phyloP scores from a whole-genome alignment of 2,329 filamentous ascomycete species.

The Colletotrichum horii region DNA sequence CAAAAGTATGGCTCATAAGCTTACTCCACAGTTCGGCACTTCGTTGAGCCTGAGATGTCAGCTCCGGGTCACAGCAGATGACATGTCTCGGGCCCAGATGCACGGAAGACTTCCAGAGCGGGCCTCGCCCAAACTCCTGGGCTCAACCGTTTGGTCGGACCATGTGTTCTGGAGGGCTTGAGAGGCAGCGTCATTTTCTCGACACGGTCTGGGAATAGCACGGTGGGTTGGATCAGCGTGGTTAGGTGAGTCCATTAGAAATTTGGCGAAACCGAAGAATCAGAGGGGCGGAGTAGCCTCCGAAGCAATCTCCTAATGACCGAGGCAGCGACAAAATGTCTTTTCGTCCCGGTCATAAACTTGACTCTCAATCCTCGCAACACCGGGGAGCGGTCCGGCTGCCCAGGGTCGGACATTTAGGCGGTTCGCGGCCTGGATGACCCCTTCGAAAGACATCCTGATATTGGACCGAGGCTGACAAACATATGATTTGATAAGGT shows the following conservation, averaged over 20 bases:
- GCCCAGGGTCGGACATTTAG: not conserved
- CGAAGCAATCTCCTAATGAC: not conserved
- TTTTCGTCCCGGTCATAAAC: not conserved
- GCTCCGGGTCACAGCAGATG: not conserved
- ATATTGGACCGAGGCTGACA: not conserved
- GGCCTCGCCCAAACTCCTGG: not conserved
- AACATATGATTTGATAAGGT: not conserved
- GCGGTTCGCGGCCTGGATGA: not conserved
- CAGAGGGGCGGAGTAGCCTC: not conserved
- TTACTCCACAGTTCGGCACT: not conserved
- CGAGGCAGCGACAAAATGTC: accelerated
- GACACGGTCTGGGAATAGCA: accelerated
- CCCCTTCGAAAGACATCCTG: not conserved
- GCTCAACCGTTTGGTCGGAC: not conserved
- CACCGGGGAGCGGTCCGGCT: not conserved
- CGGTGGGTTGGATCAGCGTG: not conserved
- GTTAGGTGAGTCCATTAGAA: not conserved
- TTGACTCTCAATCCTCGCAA: not conserved
- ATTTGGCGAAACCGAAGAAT: accelerated
- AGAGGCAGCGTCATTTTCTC: not conserved
- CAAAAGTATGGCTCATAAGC: not conserved
- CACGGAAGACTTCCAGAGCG: not conserved
- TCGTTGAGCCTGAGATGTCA: not conserved
- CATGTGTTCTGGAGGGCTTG: not conserved
- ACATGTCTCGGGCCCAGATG: not conserved